These are phyloP conservation scores for Populus tremula DNA, from an alignment of 345 rosid genomes.

Conservation along the genomic window DNA sequence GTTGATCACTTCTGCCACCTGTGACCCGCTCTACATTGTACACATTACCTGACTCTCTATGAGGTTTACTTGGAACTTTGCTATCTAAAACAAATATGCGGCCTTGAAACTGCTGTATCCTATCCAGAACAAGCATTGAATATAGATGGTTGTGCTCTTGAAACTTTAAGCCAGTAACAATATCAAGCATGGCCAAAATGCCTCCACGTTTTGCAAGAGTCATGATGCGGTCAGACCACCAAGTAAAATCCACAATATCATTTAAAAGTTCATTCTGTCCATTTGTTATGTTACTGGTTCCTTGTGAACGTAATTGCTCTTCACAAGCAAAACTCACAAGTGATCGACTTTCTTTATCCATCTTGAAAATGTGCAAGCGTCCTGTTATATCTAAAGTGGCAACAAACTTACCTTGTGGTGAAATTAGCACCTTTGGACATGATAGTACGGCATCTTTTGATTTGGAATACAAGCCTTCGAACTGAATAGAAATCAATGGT, in stretches of 20 bases:
- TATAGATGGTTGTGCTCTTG: slow-evolving; percentile 50
- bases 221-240: slow-evolving; percentile 87
- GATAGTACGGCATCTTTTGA: slow-evolving; percentile 39
- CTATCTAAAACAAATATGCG: slow-evolving; percentile 65
- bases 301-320: slow-evolving; percentile 33
- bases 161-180: slow-evolving; percentile 46
- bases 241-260: slow-evolving; percentile 67
- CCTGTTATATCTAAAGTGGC: slow-evolving; percentile 73
- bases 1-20: slow-evolving; percentile 35
- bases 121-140: slow-evolving; percentile 67
- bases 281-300: slow-evolving; percentile 24
- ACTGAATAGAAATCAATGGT: slow-evolving; percentile 48
- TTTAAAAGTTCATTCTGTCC: slow-evolving; percentile 33
- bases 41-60: slow-evolving; percentile 34
- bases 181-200: slow-evolving; percentile 51
- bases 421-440: slow-evolving; percentile 73
- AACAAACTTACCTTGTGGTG: slow-evolving; percentile 61
- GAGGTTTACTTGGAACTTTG: slow-evolving; percentile 27
- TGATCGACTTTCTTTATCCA: slow-evolving; percentile 43
- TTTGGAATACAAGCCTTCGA: slow-evolving; percentile 57
- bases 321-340: slow-evolving; percentile 33
- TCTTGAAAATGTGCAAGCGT: slow-evolving; percentile 55
- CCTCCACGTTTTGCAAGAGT: slow-evolving; percentile 58
- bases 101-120: slow-evolving; percentile 51
- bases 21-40: slow-evolving; percentile 25